phyloP scores from a whole-genome alignment of 257 asterid species.

The Plantago ovata region DNA sequence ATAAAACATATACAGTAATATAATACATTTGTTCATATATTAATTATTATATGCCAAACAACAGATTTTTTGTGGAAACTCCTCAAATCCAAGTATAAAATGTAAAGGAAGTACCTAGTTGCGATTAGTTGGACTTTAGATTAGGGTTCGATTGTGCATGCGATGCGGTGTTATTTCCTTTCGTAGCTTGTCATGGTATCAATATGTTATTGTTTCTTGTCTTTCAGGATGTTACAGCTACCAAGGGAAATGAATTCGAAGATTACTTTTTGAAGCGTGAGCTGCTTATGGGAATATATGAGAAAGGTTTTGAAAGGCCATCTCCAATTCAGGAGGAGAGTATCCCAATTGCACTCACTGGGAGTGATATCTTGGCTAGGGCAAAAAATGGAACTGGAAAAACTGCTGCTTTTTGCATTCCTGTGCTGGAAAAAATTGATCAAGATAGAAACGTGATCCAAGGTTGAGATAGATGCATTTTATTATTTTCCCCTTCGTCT shows the following conservation, averaged over 20 bases:
- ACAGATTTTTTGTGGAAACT: too few relatives aligned
- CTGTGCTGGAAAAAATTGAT: constrained; percentile 77
- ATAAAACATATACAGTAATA: too few relatives aligned
- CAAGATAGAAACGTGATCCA: constrained; percentile 59
- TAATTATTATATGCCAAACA: too few relatives aligned
- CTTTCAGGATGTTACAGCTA: constrained; percentile 75
- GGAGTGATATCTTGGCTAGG: constrained; percentile 77
- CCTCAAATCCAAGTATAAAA: too few relatives aligned
- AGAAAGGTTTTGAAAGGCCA: constrained; percentile 80
- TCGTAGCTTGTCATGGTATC: neutral
- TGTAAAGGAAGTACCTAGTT: too few relatives aligned
- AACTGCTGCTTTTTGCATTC: constrained; percentile 83
- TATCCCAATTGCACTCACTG: constrained; percentile 78
- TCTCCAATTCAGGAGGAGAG: constrained; percentile 89
- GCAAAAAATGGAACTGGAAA: constrained; percentile 88
- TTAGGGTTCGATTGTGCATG: neutral
- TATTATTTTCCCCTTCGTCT: too few relatives aligned
- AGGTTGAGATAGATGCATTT: constrained; percentile 39
- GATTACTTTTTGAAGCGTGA: constrained; percentile 84
- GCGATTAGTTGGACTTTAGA: neutral
- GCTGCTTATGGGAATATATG: constrained; percentile 82
- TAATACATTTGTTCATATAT: too few relatives aligned
- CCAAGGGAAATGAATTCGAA: constrained; percentile 85
- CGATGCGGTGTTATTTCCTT: constrained; percentile 5
- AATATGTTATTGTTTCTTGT: constrained; percentile 15